These are phyloP conservation scores for Fimicolochytrium jonesii DNA, from an alignment of 192 early-diverging fungal genomes.

Conservation along the genomic window DNA sequence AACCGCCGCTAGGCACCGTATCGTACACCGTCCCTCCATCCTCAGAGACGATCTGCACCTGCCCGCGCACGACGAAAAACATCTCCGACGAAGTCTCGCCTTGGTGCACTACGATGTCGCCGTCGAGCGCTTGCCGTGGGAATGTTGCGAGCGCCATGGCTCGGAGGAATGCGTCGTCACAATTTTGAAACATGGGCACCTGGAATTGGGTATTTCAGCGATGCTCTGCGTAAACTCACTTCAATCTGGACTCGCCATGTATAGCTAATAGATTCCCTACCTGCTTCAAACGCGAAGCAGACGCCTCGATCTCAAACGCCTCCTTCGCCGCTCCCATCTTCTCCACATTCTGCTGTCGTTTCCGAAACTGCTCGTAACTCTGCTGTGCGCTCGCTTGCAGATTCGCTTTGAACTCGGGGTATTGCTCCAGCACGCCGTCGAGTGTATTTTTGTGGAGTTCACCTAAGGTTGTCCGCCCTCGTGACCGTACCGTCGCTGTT, in stretches of 20 bases:
- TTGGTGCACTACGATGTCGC: conserved; percentile 43
- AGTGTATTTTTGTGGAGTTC: conserved; percentile 49
- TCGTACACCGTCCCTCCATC: conserved; percentile 46
- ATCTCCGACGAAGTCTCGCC: conserved; percentile 46
- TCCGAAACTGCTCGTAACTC: conserved; percentile 42
- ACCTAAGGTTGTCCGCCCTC: conserved; percentile 39
- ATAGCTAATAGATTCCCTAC: conserved; percentile 18
- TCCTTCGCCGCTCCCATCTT: conserved; percentile 15
- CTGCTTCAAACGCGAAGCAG: conserved; percentile 32
- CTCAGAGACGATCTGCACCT: conserved; percentile 50
- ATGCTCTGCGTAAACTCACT: neutral
- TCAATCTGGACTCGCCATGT: neutral
- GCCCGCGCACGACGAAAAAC: conserved; percentile 50
- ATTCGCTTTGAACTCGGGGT: conserved; percentile 23
- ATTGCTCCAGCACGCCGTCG: conserved; percentile 30
- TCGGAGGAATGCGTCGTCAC: conserved; percentile 40
- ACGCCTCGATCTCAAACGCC: conserved; percentile 44
- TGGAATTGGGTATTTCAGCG: no score
- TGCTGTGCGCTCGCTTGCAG: conserved; percentile 43
- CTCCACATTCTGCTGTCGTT: conserved; percentile 36
- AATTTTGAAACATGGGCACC: conserved; percentile 45
- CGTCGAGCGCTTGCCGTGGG: conserved; percentile 19
- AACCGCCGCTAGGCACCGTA: conserved; percentile 39
- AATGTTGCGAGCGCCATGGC: conserved; percentile 40
- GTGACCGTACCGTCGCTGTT: conserved; percentile 46